Conservation (phyloP, 2,329 filamentous ascomycete genomes). For the Juglanconis juglandina region DNA sequence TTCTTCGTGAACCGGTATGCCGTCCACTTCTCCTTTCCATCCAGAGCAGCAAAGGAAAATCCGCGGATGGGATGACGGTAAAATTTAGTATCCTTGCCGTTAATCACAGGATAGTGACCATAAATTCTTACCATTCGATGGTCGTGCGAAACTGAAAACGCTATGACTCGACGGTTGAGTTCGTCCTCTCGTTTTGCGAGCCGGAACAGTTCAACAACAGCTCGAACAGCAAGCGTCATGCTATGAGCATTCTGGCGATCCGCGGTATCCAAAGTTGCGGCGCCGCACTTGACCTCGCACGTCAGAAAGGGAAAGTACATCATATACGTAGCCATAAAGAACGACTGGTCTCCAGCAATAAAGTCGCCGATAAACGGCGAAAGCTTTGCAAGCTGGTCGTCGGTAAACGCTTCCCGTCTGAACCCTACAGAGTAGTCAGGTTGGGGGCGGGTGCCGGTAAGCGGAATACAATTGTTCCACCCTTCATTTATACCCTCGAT, state of each 20-base stretch:
- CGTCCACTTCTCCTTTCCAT: constrained; percentile 34
- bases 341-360: constrained; percentile 25
- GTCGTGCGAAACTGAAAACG: constrained; percentile 40
- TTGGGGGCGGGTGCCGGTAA: constrained; percentile 29
- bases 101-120: constrained; percentile 38
- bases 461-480: constrained; percentile 38
- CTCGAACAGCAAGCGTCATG: constrained; percentile 39
- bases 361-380: constrained; percentile 31
- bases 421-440: constrained; percentile 32
- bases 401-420: constrained; percentile 38
- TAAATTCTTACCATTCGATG: constrained; percentile 34
- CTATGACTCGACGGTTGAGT: constrained; percentile 16
- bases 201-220: constrained; percentile 36
- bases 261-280: constrained; percentile 32
- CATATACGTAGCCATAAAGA: constrained; percentile 41
- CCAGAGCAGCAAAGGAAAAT: constrained; percentile 31
- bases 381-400: constrained; percentile 40
- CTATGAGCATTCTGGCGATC: constrained; percentile 40
- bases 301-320: constrained; percentile 50
- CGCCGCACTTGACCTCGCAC: constrained; percentile 45
- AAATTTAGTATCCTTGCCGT: constrained; percentile 27
- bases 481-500: constrained; percentile 40
- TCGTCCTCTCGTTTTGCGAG: constrained; percentile 33
- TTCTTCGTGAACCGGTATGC: constrained; percentile 30
- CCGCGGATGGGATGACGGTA: constrained; percentile 35